These are phyloP conservation scores for Curvularia verruculosa DNA, from an alignment of 2,329 filamentous ascomycete genomes.

Conservation along the genomic window DNA sequence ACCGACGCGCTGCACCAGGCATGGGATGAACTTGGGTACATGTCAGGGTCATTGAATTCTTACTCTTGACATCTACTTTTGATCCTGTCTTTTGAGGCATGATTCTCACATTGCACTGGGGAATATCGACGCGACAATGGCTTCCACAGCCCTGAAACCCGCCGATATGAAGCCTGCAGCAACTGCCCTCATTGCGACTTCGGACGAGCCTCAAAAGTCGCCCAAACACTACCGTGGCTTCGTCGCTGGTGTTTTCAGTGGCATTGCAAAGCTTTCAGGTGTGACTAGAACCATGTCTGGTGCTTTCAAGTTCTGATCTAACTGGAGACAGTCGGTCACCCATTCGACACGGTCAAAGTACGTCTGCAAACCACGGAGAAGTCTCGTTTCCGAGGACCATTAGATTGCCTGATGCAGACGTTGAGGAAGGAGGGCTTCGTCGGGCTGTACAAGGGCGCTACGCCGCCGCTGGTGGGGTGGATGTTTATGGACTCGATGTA, in stretches of 20 bases:
- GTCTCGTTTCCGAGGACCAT: slow-evolving; percentile 79
- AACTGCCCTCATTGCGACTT: slow-evolving; percentile 34
- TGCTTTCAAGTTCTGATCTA: slow-evolving; percentile 14
- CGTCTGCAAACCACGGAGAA: slow-evolving; percentile 84
- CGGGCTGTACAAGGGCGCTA: slow-evolving; percentile 93
- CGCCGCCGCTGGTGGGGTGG: slow-evolving; percentile 92
- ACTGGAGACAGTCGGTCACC: slow-evolving; percentile 61
- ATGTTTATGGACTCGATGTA: slow-evolving; percentile 92
- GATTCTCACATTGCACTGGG: slow-evolving; percentile 18
- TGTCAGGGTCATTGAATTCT: neutral
- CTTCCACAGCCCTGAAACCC: slow-evolving; percentile 43
- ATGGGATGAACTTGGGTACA: neutral
- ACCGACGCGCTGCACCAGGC: slow-evolving; percentile 5
- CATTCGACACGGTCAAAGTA: slow-evolving; percentile 97
- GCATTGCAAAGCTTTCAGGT: slow-evolving; percentile 88
- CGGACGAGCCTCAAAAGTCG: slow-evolving; percentile 36
- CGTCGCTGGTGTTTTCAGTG: slow-evolving; percentile 93
- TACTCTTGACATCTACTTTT: neutral
- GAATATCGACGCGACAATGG: slow-evolving; percentile 36
- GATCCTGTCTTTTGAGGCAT: slow-evolving; percentile 24
- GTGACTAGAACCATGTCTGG: slow-evolving; percentile 37
- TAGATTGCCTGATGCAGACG: slow-evolving; percentile 85
- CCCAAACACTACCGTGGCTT: slow-evolving; percentile 87
- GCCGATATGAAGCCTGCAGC: slow-evolving; percentile 31
- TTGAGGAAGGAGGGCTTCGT: slow-evolving; percentile 81